Evolutionary conservation across 768 basidiomycete genomes (phyloP).

Genomic region (Harrya chromipes): DNA sequence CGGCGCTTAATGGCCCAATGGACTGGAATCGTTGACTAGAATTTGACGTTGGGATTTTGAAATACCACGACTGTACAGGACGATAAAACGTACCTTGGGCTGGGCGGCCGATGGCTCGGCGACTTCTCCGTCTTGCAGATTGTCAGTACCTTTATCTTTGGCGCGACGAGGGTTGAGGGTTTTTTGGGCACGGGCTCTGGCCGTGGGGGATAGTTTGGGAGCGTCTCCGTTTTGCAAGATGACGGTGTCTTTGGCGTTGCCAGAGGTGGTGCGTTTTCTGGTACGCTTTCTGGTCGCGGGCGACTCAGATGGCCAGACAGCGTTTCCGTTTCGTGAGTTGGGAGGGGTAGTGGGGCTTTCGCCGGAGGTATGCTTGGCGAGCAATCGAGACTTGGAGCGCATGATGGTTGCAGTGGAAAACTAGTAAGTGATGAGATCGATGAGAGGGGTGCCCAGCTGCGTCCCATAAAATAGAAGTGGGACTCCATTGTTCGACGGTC

Average conservation of each 20-base stretch:
- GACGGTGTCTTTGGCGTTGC: too few relatives aligned
- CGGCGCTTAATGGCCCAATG: too few relatives aligned
- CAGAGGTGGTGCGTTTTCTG: too few relatives aligned
- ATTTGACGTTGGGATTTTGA: background rate
- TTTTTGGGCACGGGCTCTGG: too few relatives aligned
- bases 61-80: background rate
- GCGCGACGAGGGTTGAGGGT: background rate
- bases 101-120: slow-evolving; percentile 1
- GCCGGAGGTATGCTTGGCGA: too few relatives aligned
- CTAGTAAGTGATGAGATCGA: background rate
- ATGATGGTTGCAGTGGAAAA: slow-evolving; percentile 1
- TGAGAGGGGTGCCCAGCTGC: too few relatives aligned
- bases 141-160: background rate
- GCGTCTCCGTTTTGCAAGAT: too few relatives aligned
- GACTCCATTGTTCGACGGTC: slow-evolving; percentile 20
- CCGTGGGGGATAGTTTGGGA: too few relatives aligned
- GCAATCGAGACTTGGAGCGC: slow-evolving; percentile 15
- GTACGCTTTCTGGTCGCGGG: too few relatives aligned
- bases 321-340: too few relatives aligned
- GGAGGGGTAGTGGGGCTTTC: background rate
- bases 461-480: background rate
- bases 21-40: slow-evolving; percentile 3
- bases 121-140: slow-evolving; percentile 6
- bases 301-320: too few relatives aligned
- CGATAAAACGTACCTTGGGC: slow-evolving; percentile 3